Conservation (phyloP, 2,329 filamentous ascomycete species). For the Harringtonia lauricola region DNA sequence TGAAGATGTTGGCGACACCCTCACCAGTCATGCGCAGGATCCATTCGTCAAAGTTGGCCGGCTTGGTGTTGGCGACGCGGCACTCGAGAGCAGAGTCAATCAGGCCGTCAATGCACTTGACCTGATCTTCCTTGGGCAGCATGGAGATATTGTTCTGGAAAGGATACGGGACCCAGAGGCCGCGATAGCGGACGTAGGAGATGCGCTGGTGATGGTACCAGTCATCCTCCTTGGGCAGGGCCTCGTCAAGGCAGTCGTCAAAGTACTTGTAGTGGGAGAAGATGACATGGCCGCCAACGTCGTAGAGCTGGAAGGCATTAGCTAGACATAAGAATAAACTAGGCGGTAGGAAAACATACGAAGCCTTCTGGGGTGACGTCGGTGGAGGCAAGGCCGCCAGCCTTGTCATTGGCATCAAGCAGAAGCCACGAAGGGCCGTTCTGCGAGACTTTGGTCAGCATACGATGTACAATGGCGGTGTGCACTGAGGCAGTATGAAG, state of each 20-base stretch:
- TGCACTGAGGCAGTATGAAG: slow-evolving; percentile 2
- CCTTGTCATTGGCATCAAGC: slow-evolving; percentile 80
- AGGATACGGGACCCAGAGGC: slow-evolving; percentile 93
- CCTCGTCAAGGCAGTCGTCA: slow-evolving; percentile 96
- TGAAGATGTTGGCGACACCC: slow-evolving; percentile 90
- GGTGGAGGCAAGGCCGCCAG: slow-evolving; percentile 91
- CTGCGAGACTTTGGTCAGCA: slow-evolving; percentile 35
- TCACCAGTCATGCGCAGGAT: slow-evolving; percentile 85
- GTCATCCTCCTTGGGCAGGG: slow-evolving; percentile 83
- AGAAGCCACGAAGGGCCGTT: slow-evolving; percentile 93
- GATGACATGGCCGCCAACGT: slow-evolving; percentile 96
- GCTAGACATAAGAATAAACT: slow-evolving; percentile 5
- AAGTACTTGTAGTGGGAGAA: slow-evolving; percentile 99
- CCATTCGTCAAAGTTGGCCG: slow-evolving; percentile 97
- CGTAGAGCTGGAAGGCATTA: slow-evolving; percentile 62
- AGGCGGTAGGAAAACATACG: slow-evolving; percentile 48
- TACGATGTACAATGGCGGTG: not conserved
- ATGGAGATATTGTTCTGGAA: slow-evolving; percentile 99
- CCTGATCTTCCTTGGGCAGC: slow-evolving; percentile 94
- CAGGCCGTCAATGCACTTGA: slow-evolving; percentile 86
- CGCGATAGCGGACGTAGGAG: slow-evolving; percentile 97
- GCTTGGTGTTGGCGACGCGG: slow-evolving; percentile 81
- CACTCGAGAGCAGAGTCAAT: slow-evolving; percentile 87
- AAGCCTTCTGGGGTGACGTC: slow-evolving; percentile 94
- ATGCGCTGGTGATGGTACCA: slow-evolving; percentile 98